phyloP scores from a whole-genome alignment of 2,329 filamentous ascomycete species.

The Pleurostoma richardsiae region DNA sequence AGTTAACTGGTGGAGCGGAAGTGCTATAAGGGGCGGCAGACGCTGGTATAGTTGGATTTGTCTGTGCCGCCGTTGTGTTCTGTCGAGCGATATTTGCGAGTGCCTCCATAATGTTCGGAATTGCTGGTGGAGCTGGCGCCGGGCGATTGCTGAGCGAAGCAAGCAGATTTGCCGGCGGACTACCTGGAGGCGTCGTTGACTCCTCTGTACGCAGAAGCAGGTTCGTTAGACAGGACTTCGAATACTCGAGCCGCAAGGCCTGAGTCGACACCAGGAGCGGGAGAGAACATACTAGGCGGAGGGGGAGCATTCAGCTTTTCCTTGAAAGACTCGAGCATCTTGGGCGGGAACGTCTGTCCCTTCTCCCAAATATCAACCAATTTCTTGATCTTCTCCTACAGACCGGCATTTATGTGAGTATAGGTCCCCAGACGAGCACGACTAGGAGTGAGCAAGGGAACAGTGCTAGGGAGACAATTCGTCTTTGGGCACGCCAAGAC shows the following conservation, averaged over 20 bases:
- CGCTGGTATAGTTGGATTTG: conserved; percentile 23
- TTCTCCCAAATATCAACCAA: conserved; percentile 98
- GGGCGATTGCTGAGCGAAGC: conserved; percentile 29
- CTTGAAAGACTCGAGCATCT: conserved; percentile 79
- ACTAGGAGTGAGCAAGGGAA: conserved; percentile 4
- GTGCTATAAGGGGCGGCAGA: conserved; percentile 20
- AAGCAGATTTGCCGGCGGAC: conserved; percentile 43
- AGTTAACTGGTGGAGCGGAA: conserved; percentile 16
- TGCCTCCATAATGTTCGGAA: conserved; percentile 65
- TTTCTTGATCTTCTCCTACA: conserved; percentile 93
- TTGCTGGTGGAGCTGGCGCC: conserved; percentile 35
- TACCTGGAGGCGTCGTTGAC: conserved; percentile 68
- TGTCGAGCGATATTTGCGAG: conserved; percentile 77
- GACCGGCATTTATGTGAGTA: conserved; percentile 32
- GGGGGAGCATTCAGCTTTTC: conserved; percentile 64
- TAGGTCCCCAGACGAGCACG: conserved; percentile 15
- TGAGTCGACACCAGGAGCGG: conserved; percentile 2
- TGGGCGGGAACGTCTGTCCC: conserved; percentile 78
- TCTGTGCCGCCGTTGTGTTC: conserved; percentile 48
- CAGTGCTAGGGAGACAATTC: neutral
- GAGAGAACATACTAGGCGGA: conserved; percentile 56
- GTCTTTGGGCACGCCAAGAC: too few relatives aligned
- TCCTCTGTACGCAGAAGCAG: conserved; percentile 40
- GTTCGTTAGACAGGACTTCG: conserved; percentile 8
- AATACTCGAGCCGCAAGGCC: neutral